A percentile compares a stretch with the other conserved stretches of the same genome.
Conservation (phyloP, 2,329 filamentous ascomycete species). For the Microsporum ferrugineum region DNA sequence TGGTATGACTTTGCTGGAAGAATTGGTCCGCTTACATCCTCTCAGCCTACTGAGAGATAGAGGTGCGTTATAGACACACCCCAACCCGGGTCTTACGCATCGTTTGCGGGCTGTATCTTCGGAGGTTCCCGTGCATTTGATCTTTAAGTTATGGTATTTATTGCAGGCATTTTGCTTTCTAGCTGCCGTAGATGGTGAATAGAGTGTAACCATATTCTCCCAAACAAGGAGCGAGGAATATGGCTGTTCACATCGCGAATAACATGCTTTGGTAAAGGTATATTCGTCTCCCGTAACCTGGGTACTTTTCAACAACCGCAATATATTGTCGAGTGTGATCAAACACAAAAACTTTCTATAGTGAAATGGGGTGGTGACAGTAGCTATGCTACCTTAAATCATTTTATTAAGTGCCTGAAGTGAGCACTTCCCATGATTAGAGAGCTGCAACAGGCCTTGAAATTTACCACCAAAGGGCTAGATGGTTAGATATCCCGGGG, state of each 20-base stretch:
- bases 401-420: background rate
- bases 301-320: background rate
- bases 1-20: background rate
- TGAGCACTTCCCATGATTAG: no score
- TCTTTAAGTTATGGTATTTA: slow-evolving; percentile 2
- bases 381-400: background rate
- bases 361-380: no score
- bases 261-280: background rate
- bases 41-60: background rate
- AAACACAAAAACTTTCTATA: background rate
- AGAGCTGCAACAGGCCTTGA: no score
- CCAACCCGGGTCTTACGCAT: background rate
- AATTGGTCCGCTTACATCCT: background rate
- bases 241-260: background rate
- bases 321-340: background rate
- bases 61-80: background rate
- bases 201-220: background rate
- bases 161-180: slow-evolving; percentile 4
- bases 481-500: background rate
- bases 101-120: background rate
- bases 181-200: background rate
- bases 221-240: no score
- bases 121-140: background rate
- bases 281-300: background rate
- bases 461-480: no score